phyloP scores from a whole-genome alignment of 257 asterid genomes.

The Salvia rosmarinus region DNA sequence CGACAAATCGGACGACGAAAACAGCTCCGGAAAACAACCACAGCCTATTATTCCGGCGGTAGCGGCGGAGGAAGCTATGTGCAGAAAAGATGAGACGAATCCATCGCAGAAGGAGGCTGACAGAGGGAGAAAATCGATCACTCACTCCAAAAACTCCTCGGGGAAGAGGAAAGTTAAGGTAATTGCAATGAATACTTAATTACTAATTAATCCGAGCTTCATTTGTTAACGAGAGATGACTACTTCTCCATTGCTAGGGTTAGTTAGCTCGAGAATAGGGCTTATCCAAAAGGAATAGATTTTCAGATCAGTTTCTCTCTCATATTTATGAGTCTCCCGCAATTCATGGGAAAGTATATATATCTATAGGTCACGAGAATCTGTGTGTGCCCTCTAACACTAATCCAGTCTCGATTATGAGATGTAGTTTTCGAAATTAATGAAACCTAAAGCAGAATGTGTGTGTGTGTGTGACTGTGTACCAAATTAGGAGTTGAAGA shows the following conservation, averaged over 20 bases:
- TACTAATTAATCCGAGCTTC: no score
- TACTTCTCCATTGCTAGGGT: not conserved
- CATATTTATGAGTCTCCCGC: slow-evolving; percentile 39
- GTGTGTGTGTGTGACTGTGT: not conserved
- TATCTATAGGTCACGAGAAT: slow-evolving; percentile 38
- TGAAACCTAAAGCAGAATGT: slow-evolving; percentile 24
- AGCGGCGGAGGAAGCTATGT: slow-evolving; percentile 42
- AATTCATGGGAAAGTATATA: slow-evolving; percentile 20
- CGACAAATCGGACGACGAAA: not conserved
- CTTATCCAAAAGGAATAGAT: slow-evolving; percentile 17
- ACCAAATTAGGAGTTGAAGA: not conserved
- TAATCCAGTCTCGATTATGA: not conserved
- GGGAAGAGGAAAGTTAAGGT: slow-evolving; percentile 87
- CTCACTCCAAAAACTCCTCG: slow-evolving; percentile 49
- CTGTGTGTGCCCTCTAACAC: not conserved
- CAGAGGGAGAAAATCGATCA: slow-evolving; percentile 53
- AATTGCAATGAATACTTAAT: not conserved
- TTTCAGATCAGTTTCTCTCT: slow-evolving; percentile 17
- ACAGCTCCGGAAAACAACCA: not conserved
- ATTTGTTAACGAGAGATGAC: no score
- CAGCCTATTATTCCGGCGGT: slow-evolving; percentile 18
- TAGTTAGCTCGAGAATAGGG: not conserved
- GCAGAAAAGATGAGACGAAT: not conserved
- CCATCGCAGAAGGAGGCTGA: slow-evolving; percentile 31
- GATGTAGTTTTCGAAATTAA: slow-evolving; percentile 1